Conservation (phyloP, 1,139 yeast genomes). For the Magnusiomyces fungicola region DNA sequence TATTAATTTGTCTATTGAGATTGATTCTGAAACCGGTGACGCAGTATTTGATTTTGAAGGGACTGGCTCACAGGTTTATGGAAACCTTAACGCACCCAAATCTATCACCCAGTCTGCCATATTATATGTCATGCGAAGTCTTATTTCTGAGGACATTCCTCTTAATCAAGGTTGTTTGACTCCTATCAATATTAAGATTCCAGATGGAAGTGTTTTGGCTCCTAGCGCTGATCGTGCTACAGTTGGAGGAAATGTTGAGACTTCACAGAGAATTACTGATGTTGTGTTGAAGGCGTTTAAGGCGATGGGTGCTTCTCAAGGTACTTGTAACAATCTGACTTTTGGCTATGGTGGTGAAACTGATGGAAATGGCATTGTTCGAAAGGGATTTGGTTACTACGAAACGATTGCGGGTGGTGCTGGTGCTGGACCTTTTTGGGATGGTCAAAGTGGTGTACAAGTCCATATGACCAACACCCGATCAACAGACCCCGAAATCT, state of each 20-base stretch:
- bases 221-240: constrained; percentile 78
- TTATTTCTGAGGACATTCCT: constrained; percentile 73
- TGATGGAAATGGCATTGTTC: constrained; percentile 23
- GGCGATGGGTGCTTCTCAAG: constrained; percentile 74
- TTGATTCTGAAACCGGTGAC: constrained; percentile 40
- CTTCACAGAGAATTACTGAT: constrained; percentile 78
- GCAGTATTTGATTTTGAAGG: constrained; percentile 54
- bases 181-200: constrained; percentile 60
- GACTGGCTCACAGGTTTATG: constrained; percentile 53
- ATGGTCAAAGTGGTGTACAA: constrained; percentile 59
- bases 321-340: constrained; percentile 67
- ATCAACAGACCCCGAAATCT: constrained; percentile 61
- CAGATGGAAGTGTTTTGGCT: constrained; percentile 59
- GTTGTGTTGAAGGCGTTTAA: constrained; percentile 67
- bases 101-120: constrained; percentile 81
- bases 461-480: constrained; percentile 67
- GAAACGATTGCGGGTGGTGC: constrained; percentile 70
- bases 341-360: constrained; percentile 47
- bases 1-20: constrained; percentile 40
- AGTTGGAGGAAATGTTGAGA: constrained; percentile 85
- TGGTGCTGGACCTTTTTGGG: constrained; percentile 61
- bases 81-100: constrained; percentile 57
- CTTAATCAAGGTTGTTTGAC: constrained; percentile 76
- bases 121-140: constrained; percentile 64
- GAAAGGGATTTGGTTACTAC: constrained; percentile 58